Base-by-base conservation (phyloP, 768 basidiomycete species). In the Rhizopogon salebrosus region DNA sequence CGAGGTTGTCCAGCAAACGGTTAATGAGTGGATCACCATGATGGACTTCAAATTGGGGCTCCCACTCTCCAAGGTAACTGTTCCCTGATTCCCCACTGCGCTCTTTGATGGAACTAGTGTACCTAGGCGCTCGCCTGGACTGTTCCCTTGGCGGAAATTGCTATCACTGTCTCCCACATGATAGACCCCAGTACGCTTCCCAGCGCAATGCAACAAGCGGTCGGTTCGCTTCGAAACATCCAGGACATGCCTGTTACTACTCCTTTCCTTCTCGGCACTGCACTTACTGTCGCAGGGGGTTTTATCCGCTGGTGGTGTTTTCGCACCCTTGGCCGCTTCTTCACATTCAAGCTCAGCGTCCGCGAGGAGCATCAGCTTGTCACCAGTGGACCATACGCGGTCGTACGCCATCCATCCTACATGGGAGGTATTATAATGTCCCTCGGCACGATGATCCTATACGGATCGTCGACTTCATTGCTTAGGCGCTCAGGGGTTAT, bases 341-440 rank as follows among this genome's bases (percentile, higher is more conserved):
- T 80, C 60, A 83, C 80, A 0, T 82, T 79, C 51, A 76, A 80
- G 60, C 67, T 80, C 68, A 71, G 69, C 63, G 76, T 82, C 26
- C 72, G 71, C 38, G 62, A 65, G 20, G 67, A 75, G 48, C 52
- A 41, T 37, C 27, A 54, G 36, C 53, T 63, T 51, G 55, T 62
- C 42, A 60, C 56, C 8, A 45, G 36, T 10, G 58, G 57, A 4
- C 60, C 60, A 20, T 62, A 62, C 48, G 13, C 49, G 20, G 20
- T 52, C 48, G 58, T 62, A 6, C 60, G 62, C 29, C 62, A 63
- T 45, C 62, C 62, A 5, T 53, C 49, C 37, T 63, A 63, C 39
- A 53, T 53, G 7, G 56, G 27, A 18, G 48, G 27, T n/a, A 13
- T 49, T 6, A n/a, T 49, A 34, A 0, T 18, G 36, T 67, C 68